Conservation (phyloP, 2,329 filamentous ascomycete species). For the Fulvia fulva region DNA sequence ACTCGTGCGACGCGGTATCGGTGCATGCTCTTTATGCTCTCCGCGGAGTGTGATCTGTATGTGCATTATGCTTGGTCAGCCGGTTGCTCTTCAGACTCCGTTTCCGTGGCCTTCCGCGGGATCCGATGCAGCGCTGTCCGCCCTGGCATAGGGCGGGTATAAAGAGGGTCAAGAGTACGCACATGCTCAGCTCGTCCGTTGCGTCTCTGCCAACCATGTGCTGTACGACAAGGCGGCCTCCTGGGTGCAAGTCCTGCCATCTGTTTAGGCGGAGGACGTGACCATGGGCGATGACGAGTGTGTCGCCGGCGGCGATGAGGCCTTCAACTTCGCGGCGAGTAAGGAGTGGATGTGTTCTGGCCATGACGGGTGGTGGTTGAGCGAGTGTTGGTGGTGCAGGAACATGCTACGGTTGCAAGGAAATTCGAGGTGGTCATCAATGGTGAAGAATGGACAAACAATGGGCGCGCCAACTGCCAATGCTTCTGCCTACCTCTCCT, state of each 20-base stretch:
- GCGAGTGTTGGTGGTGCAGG: no score
- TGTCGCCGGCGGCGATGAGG: conserved; percentile 53
- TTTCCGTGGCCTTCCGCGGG: background rate
- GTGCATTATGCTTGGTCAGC: conserved; percentile 1
- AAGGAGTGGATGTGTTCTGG: background rate
- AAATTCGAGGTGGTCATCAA: no score
- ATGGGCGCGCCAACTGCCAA: no score
- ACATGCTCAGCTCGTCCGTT: conserved; percentile 58
- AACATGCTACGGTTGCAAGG: no score
- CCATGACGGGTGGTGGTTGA: background rate
- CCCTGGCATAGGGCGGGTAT: conserved; percentile 53
- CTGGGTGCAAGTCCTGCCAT: conserved; percentile 59
- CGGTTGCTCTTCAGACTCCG: background rate
- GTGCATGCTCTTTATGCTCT: conserved; percentile 59
- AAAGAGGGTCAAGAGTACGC: conserved; percentile 60
- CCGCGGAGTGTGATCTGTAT: conserved; percentile 42
- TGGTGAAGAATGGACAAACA: no score
- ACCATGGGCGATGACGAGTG: conserved; percentile 56
- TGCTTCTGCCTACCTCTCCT: no score
- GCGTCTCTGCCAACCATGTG: conserved; percentile 65
- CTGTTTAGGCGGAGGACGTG: conserved; percentile 53
- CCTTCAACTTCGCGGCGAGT: conserved; percentile 41
- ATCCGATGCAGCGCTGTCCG: background rate
- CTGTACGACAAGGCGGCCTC: conserved; percentile 59
- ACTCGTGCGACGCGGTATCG: conserved; percentile 77